Conservation (phyloP, 1,139 yeast genomes). For the Pichia sp. region DNA sequence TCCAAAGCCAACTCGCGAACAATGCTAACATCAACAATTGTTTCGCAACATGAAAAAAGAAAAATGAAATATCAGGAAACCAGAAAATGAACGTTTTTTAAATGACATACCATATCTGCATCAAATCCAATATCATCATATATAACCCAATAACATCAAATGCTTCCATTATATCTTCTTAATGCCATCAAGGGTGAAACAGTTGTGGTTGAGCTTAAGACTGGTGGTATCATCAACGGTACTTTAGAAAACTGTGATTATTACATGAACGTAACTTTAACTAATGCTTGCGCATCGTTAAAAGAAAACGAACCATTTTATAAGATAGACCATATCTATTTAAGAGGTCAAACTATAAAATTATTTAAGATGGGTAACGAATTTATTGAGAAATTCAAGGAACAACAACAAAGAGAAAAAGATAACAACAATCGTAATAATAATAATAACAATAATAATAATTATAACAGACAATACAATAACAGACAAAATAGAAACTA, state of each 20-base stretch:
- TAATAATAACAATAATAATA: slow-evolving; percentile 18
- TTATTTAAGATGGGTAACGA: slow-evolving; percentile 59
- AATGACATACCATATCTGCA: no score
- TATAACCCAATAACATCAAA: slow-evolving; percentile 1
- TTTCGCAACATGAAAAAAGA: no score
- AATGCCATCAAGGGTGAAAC: slow-evolving; percentile 90
- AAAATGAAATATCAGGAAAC: not conserved
- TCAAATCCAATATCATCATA: no score
- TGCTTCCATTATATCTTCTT: slow-evolving; percentile 85
- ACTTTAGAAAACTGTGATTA: slow-evolving; percentile 80
- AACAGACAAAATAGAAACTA: slow-evolving; percentile 9
- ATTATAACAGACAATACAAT: slow-evolving; percentile 9
- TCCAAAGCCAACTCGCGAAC: no score
- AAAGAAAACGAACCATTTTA: slow-evolving; percentile 58
- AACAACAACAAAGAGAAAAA: slow-evolving; percentile 32
- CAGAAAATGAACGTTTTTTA: not conserved
- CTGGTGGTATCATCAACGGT: slow-evolving; percentile 88
- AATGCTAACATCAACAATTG: no score
- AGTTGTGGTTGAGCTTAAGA: slow-evolving; percentile 82
- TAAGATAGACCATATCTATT: slow-evolving; percentile 70
- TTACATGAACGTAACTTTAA: slow-evolving; percentile 90
- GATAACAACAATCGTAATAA: slow-evolving; percentile 19
- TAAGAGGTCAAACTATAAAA: slow-evolving; percentile 78
- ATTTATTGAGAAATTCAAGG: slow-evolving; percentile 75
- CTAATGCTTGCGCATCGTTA: slow-evolving; percentile 69